Evolutionary conservation across 345 rosid genomes (phyloP).

Genomic region (Syzygium aqueum): DNA sequence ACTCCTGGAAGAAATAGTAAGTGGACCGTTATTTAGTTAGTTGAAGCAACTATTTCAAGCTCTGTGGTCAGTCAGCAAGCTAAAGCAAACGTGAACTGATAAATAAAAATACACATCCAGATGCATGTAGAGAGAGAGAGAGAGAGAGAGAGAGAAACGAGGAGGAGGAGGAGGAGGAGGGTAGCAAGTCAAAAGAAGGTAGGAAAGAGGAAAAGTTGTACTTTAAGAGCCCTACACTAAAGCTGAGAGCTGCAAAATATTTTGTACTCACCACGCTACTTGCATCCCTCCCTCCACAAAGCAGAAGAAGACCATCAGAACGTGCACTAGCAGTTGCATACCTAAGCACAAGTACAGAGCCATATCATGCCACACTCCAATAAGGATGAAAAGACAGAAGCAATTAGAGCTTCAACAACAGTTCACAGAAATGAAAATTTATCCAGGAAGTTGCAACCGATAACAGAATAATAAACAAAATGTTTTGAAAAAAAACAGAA

Average conservation of each 20-base stretch:
- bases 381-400: background rate
- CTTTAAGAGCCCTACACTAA: background rate
- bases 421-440: background rate
- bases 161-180: background rate
- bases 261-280: constrained; percentile 79
- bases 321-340: constrained; percentile 99
- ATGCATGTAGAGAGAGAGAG: background rate
- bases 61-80: background rate
- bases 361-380: background rate
- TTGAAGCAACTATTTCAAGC: background rate
- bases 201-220: background rate
- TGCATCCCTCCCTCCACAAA: constrained; percentile 98
- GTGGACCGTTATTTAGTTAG: background rate
- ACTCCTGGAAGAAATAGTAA: background rate
- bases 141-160: background rate
- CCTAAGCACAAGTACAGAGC: constrained; percentile 31
- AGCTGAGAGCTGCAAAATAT: background rate
- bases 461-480: background rate
- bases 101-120: background rate
- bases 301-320: constrained; percentile 97
- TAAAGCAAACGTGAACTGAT: background rate
- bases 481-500: background rate
- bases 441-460: background rate
- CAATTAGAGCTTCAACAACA: background rate
- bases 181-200: background rate